These are phyloP conservation scores for Alternaria brassicae DNA, from an alignment of 2,329 filamentous ascomycete genomes.

Conservation along the genomic window DNA sequence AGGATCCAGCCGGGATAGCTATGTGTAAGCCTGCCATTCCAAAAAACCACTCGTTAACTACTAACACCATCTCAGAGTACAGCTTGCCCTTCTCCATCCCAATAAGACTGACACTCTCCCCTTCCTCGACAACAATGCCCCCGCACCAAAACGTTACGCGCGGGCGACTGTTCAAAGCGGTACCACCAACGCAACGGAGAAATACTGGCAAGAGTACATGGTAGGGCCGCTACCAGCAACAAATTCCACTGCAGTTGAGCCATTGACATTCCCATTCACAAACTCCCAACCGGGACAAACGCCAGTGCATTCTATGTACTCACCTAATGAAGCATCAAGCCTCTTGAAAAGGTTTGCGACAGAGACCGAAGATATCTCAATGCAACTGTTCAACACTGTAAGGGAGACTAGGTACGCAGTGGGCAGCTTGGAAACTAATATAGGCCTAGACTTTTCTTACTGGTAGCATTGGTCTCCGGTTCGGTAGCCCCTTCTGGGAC, in stretches of 20 bases:
- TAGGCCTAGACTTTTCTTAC: conserved; percentile 21
- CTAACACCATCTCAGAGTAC: conserved; percentile 12
- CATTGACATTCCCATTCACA: conserved; percentile 33
- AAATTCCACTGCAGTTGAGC: conserved; percentile 45
- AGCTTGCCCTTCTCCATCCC: conserved; percentile 20
- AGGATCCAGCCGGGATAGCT: conserved; percentile 21
- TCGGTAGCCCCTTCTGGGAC: conserved; percentile 37
- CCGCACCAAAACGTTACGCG: conserved; percentile 28
- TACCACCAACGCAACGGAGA: conserved; percentile 24
- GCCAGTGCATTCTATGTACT: conserved; percentile 14
- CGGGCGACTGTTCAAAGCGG: conserved; percentile 28
- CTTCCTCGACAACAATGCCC: conserved; percentile 18
- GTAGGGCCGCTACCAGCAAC: conserved; percentile 60
- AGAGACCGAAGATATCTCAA: conserved; percentile 31
- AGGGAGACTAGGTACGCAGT: conserved; percentile 1
- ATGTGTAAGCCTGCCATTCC: conserved; percentile 13
- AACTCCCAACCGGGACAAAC: conserved; percentile 25
- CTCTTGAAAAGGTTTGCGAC: conserved; percentile 16
- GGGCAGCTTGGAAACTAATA: background rate
- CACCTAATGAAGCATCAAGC: conserved; percentile 9
- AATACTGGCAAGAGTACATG: conserved; percentile 54
- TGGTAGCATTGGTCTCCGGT: conserved; percentile 26
- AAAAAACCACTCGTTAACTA: background rate
- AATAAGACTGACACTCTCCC: conserved; percentile 33
- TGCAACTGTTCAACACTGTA: conserved; percentile 33